A percentile compares a stretch with the other conserved stretches of the same genome.
These are phyloP conservation scores for Ajuga reptans DNA, from an alignment of 305 asterid genomes.

Conservation along the genomic window DNA sequence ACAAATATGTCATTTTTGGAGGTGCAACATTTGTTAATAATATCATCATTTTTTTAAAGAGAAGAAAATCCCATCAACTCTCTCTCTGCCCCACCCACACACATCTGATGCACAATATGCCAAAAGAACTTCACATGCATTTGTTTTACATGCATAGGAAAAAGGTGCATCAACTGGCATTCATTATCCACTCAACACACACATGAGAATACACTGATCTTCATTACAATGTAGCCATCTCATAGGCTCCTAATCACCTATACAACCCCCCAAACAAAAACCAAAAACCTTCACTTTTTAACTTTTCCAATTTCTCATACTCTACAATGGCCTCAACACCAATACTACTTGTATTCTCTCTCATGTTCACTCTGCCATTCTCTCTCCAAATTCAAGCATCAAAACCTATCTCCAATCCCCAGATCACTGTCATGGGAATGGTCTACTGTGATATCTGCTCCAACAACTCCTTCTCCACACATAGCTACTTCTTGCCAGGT, in stretches of 20 bases:
- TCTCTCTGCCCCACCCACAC: constrained; percentile 14
- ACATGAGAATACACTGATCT: constrained; percentile 20
- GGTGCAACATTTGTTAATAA: background rate
- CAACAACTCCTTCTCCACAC: constrained; percentile 78
- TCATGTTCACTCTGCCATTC: constrained; percentile 23
- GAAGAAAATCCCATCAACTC: background rate
- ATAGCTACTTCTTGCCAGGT: constrained; percentile 95
- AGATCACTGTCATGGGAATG: constrained; percentile 87
- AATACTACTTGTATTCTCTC: constrained; percentile 21
- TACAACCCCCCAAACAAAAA: background rate
- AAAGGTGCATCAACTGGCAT: constrained; percentile 33
- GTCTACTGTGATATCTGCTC: constrained; percentile 90
- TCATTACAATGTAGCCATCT: constrained; percentile 15
- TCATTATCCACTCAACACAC: constrained; percentile 25
- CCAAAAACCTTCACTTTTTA: constrained; percentile 10
- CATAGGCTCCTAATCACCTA: constrained; percentile 13
- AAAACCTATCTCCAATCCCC: constrained; percentile 34
- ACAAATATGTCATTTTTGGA: constrained; percentile 5
- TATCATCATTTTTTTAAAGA: background rate
- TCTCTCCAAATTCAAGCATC: constrained; percentile 33
- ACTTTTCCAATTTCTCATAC: background rate
- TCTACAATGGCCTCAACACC: constrained; percentile 26
- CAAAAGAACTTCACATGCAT: constrained; percentile 71
- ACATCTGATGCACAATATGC: constrained; percentile 32
- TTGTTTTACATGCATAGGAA: constrained; percentile 44